Percentiles rank a stretch among this genome's conserved stretches.
Evolutionary conservation across 805 yeast species (phyloP).

Genomic region (Ogataea dorogensis): DNA sequence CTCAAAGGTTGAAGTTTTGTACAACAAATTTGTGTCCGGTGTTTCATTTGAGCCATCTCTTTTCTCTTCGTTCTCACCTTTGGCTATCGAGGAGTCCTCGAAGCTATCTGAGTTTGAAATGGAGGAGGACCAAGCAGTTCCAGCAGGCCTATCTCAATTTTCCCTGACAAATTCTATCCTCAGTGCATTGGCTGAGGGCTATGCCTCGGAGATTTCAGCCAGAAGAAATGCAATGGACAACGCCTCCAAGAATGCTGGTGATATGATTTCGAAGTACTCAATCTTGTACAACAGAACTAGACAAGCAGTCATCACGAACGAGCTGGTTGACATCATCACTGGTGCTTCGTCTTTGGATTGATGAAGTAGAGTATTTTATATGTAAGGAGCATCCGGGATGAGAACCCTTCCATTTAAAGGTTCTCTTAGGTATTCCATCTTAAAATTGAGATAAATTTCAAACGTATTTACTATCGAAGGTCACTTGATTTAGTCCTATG

Average conservation of each 20-base stretch:
- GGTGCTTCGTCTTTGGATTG: constrained; percentile 99
- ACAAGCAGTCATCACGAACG: constrained; percentile 99
- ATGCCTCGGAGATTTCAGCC: constrained; percentile 96
- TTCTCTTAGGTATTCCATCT: too few relatives aligned
- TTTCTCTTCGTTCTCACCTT: constrained; percentile 64
- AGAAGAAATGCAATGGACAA: constrained; percentile 99
- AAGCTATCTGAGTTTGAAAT: constrained; percentile 80
- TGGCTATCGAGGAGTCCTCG: constrained; percentile 78
- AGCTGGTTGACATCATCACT: constrained; percentile 98
- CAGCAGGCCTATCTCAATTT: constrained; percentile 75
- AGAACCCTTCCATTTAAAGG: too few relatives aligned
- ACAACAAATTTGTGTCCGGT: constrained; percentile 84
- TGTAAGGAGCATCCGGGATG: too few relatives aligned
- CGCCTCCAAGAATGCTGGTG: constrained; percentile 99
- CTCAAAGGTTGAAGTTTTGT: constrained; percentile 74
- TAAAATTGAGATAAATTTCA: too few relatives aligned
- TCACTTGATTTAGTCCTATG: too few relatives aligned
- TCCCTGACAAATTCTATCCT: constrained; percentile 86
- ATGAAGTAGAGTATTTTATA: too few relatives aligned
- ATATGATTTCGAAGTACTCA: constrained; percentile 94
- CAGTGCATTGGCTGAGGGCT: constrained; percentile 95
- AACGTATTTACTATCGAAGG: too few relatives aligned
- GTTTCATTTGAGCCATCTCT: constrained; percentile 85
- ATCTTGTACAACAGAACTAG: constrained; percentile 99
- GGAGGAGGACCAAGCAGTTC: constrained; percentile 64